Conservation (phyloP, 306 rosid species). For the Calophaca sinica region DNA sequence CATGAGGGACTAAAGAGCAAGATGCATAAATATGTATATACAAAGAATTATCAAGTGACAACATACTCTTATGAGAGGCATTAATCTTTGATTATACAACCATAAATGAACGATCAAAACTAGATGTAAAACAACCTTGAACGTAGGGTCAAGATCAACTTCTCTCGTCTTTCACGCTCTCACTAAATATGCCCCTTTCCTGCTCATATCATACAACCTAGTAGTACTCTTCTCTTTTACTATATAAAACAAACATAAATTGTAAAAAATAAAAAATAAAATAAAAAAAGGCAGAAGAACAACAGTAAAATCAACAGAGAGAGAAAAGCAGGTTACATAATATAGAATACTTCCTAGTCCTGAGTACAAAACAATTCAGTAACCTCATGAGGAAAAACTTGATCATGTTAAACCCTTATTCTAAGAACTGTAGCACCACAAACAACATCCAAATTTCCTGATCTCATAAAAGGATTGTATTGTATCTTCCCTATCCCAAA, state of each 20-base stretch:
- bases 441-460: background rate
- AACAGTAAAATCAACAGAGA: too few relatives aligned
- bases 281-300: too few relatives aligned
- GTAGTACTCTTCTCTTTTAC: too few relatives aligned
- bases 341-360: background rate
- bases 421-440: background rate
- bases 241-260: too few relatives aligned
- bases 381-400: background rate
- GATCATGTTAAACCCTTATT: slow-evolving; percentile 14
- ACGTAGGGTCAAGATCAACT: background rate
- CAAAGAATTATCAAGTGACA: too few relatives aligned
- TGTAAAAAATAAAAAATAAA: too few relatives aligned
- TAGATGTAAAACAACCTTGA: background rate
- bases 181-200: too few relatives aligned
- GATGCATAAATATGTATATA: too few relatives aligned
- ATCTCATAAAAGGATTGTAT: too few relatives aligned
- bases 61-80: background rate
- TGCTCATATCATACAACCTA: too few relatives aligned
- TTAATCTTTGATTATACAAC: background rate
- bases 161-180: background rate
- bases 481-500: too few relatives aligned
- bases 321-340: background rate
- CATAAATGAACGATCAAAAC: slow-evolving; percentile 14
- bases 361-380: background rate
- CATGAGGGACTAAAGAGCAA: too few relatives aligned